Conservation (phyloP, 257 asterid species). For the Forsythia viridissima region DNA sequence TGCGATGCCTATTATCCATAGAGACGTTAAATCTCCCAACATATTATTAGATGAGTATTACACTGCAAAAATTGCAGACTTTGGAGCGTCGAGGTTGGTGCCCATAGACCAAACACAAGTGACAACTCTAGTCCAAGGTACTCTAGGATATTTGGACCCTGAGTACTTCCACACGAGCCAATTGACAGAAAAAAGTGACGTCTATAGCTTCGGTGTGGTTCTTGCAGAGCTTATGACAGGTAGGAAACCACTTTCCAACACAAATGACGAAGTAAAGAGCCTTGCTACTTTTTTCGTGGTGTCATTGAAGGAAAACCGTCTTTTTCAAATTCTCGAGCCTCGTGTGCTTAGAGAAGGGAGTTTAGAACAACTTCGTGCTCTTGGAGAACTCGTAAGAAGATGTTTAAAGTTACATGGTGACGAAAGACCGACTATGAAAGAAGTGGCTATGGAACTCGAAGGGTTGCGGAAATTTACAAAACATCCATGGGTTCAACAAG, state of each 20-base stretch:
- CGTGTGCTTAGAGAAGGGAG: constrained; percentile 38
- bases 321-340: constrained; percentile 39
- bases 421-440: constrained; percentile 64
- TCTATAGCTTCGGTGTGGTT: constrained; percentile 63
- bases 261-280: constrained; percentile 29
- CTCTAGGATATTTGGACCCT: constrained; percentile 59
- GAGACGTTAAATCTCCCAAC: constrained; percentile 66
- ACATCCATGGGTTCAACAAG: constrained; percentile 53
- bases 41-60: constrained; percentile 43
- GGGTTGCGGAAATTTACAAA: constrained; percentile 46
- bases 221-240: constrained; percentile 62
- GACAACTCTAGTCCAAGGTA: constrained; percentile 61
- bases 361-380: constrained; percentile 27
- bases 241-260: constrained; percentile 34
- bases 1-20: constrained; percentile 45
- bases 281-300: constrained; percentile 24
- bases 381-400: constrained; percentile 36
- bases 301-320: constrained; percentile 30
- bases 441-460: constrained; percentile 65
- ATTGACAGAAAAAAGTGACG: constrained; percentile 60
- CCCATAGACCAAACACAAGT: constrained; percentile 52
- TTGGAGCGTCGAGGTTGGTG: constrained; percentile 61
- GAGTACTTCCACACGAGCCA: constrained; percentile 57
- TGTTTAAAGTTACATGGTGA: constrained; percentile 33
- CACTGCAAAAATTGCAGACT: constrained; percentile 53